phyloP scores from a whole-genome alignment of 805 yeast genomes.

The Pichia ethanolica region DNA sequence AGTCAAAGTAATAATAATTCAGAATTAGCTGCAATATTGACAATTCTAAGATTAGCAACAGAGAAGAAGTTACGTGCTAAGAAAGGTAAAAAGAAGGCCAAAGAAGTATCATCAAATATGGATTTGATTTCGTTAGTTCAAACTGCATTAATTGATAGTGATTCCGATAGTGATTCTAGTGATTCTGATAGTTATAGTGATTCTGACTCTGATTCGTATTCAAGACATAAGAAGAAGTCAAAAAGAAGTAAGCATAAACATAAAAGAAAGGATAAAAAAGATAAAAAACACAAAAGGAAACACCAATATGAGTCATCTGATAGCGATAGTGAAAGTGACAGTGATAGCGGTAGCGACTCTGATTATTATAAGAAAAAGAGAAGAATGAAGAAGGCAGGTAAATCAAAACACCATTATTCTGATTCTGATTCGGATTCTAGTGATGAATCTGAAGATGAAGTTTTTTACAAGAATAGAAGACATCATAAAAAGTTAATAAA shows the following conservation, averaged over 20 bases:
- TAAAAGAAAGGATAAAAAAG: neutral
- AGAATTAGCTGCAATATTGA: conserved; percentile 1
- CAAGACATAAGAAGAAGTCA: neutral
- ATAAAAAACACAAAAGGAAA: neutral
- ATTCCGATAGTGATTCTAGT: neutral
- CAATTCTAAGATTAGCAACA: neutral
- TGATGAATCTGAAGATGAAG: too few relatives aligned
- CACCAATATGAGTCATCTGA: neutral
- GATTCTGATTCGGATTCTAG: too few relatives aligned
- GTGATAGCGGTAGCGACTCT: neutral
- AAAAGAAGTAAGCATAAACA: neutral
- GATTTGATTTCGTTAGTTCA: conserved; percentile 2
- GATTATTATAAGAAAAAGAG: neutral
- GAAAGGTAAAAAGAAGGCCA: conserved; percentile 1
- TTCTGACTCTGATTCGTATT: neutral
- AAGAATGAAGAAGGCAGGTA: neutral
- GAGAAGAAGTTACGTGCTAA: conserved; percentile 5
- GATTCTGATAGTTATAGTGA: neutral
- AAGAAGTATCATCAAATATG: neutral
- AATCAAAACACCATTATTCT: too few relatives aligned
- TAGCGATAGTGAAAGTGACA: neutral
- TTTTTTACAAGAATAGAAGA: too few relatives aligned
- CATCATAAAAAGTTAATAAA: too few relatives aligned
- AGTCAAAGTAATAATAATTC: neutral
- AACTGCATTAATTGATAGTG: conserved; percentile 3